Evolutionary conservation across 495 filamentous ascomycete species (phyloP).

Genomic region (Aspergillus heteromorphus): DNA sequence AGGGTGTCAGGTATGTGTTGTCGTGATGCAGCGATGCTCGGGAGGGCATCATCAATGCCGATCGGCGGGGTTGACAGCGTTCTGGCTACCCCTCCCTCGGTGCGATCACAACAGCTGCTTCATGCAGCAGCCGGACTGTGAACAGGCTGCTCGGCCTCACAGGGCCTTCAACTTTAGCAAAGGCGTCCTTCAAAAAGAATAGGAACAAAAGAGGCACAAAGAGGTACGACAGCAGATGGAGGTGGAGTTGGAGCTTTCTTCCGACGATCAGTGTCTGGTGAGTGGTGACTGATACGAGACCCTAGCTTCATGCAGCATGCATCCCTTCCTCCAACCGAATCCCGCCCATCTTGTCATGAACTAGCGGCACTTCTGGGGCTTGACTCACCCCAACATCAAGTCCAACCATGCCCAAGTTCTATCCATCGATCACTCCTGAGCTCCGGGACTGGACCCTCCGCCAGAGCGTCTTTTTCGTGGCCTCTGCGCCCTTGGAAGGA

Average conservation of each 20-base stretch:
- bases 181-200: background rate
- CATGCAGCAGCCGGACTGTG: background rate
- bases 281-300: background rate
- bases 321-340: background rate
- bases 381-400: background rate
- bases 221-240: background rate
- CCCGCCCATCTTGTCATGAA: background rate
- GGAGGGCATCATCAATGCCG: background rate
- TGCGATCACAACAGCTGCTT: background rate
- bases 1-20: background rate
- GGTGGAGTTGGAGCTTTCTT: background rate
- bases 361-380: too few species aligned
- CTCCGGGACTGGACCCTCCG: constrained; percentile 52
- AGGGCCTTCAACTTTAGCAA: background rate
- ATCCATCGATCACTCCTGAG: constrained; percentile 51
- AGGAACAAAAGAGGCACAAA: background rate
- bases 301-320: background rate
- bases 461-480: constrained; percentile 65
- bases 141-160: background rate
- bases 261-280: too few species aligned
- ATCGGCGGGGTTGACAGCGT: background rate
- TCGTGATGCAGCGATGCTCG: background rate
- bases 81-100: background rate
- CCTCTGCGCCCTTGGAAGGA: constrained; percentile 57
- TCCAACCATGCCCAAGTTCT: constrained; percentile 56